phyloP scores from a whole-genome alignment of 2,329 filamentous ascomycete species.

The Neoscytalidium dimidiatum region DNA sequence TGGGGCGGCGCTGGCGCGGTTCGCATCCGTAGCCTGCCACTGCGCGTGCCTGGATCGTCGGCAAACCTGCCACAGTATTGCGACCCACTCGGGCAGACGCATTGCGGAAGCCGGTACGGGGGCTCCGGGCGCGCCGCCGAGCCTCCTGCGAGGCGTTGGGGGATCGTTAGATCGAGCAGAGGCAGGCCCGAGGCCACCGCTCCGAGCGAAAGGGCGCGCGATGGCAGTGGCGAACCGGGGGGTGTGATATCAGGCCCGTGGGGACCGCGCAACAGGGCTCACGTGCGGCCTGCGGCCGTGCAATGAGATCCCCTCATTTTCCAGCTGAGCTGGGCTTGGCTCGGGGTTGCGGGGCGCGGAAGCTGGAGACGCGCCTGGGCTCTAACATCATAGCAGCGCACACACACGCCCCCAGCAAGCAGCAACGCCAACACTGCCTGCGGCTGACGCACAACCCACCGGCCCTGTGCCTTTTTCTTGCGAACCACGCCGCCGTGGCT shows the following conservation, averaged over 20 bases:
- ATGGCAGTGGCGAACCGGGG: not conserved
- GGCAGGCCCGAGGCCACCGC: not conserved
- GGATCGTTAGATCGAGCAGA: slow-evolving; percentile 9
- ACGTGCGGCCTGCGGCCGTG: slow-evolving; percentile 2
- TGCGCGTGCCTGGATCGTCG: slow-evolving; percentile 13
- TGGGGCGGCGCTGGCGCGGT: slow-evolving; percentile 8
- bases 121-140: slow-evolving; percentile 9
- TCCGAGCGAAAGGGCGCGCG: not conserved
- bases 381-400: slow-evolving; percentile 15
- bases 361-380: slow-evolving; percentile 14
- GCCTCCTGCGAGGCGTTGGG: slow-evolving; percentile 14
- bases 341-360: slow-evolving; percentile 10
- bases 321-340: slow-evolving; percentile 10
- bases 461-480: slow-evolving; percentile 16
- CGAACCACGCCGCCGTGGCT: slow-evolving; percentile 1
- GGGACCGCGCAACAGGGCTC: not conserved
- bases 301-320: slow-evolving; percentile 17
- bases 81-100: slow-evolving; percentile 3
- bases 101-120: not conserved
- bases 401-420: too few relatives aligned
- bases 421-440: not conserved
- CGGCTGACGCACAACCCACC: slow-evolving; percentile 13
- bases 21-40: slow-evolving; percentile 9
- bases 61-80: slow-evolving; percentile 14
- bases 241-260: slow-evolving; percentile 8